Conservation (phyloP, 2,329 filamentous ascomycete genomes). For the Didymella pinodella region DNA sequence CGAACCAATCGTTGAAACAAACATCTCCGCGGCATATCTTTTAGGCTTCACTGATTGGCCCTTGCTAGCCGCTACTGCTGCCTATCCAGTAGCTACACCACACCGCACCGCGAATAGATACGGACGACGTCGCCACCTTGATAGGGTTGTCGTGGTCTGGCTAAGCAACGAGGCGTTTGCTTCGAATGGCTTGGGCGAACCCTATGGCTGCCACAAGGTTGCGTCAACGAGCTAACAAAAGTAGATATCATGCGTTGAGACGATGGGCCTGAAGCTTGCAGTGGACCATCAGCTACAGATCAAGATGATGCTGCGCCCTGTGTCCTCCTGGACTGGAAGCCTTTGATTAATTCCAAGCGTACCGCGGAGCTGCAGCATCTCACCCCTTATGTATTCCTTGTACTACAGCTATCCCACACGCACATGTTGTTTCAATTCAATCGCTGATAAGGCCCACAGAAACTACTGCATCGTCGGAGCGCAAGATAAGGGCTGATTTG, state of each 20-base stretch:
- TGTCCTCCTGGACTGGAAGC: not conserved
- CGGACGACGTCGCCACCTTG: constrained; percentile 11
- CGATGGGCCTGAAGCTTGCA: not conserved
- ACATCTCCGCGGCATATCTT: constrained; percentile 6
- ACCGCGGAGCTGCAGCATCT: constrained; percentile 5
- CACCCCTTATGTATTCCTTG: constrained; percentile 13
- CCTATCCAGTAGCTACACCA: constrained; percentile 9
- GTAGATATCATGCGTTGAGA: not conserved
- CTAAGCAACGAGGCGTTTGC: constrained; percentile 21
- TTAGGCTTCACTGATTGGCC: constrained; percentile 1
- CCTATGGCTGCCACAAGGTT: not conserved
- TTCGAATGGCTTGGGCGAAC: constrained; percentile 14
- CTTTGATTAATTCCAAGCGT: not conserved
- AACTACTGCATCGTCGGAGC: constrained; percentile 19
- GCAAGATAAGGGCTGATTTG: constrained; percentile 16
- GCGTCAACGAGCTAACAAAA: not conserved
- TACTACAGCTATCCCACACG: constrained; percentile 10
- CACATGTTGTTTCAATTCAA: constrained; percentile 12
- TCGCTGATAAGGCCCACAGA: constrained; percentile 21
- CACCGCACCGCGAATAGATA: constrained; percentile 19
- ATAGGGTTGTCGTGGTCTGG: constrained; percentile 9
- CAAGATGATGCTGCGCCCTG: not conserved
- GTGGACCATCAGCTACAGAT: not conserved
- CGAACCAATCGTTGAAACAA: not conserved
- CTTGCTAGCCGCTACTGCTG: constrained; percentile 3